phyloP scores from a whole-genome alignment of 1,139 yeast species.

The Kodamaea sp. region DNA sequence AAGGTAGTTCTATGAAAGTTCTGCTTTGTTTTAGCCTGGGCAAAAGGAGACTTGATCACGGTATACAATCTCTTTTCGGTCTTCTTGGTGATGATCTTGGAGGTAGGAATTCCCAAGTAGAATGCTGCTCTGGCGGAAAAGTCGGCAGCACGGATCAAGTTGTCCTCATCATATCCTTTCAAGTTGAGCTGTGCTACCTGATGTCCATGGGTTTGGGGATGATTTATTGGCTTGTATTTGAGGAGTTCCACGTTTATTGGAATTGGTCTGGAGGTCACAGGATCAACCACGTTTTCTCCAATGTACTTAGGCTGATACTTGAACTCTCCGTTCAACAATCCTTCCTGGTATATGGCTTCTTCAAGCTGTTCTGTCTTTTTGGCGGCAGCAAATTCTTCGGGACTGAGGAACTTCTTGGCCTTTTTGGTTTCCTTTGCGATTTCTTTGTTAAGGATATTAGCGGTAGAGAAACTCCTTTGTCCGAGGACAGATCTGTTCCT shows the following conservation, averaged over 20 bases:
- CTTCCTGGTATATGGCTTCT: constrained; percentile 29
- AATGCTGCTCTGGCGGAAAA: constrained; percentile 89
- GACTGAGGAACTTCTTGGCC: constrained; percentile 26
- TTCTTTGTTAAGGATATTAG: constrained; percentile 3
- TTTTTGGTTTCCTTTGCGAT: neutral
- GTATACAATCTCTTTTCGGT: constrained; percentile 83
- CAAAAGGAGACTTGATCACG: constrained; percentile 90
- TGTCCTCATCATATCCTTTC: constrained; percentile 70
- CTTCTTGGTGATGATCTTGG: constrained; percentile 54
- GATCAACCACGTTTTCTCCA: constrained; percentile 33
- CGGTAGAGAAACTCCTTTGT: constrained; percentile 7
- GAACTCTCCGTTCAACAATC: constrained; percentile 31
- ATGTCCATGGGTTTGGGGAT: constrained; percentile 68
- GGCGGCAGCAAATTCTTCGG: constrained; percentile 32
- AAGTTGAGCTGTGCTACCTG: constrained; percentile 70
- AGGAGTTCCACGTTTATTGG: constrained; percentile 85
- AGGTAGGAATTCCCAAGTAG: constrained; percentile 81
- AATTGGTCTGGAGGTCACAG: constrained; percentile 49
- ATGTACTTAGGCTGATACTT: constrained; percentile 45
- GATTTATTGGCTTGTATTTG: constrained; percentile 77
- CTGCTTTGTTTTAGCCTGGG: constrained; percentile 91
- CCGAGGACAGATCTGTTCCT: neutral
- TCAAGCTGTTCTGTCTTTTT: constrained; percentile 28
- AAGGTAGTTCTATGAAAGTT: constrained; percentile 89
- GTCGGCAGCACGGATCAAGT: constrained; percentile 75